Conservation (phyloP, 306 rosid species). For the Corylus americana region DNA sequence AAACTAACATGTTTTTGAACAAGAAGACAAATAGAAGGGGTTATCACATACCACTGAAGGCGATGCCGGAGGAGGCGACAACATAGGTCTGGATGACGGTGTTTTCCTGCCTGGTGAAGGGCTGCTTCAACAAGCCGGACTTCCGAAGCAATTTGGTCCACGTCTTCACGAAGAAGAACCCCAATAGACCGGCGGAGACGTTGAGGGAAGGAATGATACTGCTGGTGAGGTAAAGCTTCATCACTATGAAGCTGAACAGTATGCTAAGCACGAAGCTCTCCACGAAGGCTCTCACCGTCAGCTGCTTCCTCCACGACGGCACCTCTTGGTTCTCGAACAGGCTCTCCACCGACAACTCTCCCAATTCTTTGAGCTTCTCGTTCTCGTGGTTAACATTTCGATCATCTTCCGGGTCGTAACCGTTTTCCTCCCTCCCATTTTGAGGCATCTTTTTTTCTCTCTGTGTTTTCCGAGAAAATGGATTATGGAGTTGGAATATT, state of each 20-base stretch:
- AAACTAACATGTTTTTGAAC: too few relatives aligned
- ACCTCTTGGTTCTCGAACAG: constrained; percentile 42
- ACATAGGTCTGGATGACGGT: constrained; percentile 64
- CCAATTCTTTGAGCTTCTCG: constrained; percentile 24
- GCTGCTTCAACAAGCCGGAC: constrained; percentile 41
- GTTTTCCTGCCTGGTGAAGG: constrained; percentile 62
- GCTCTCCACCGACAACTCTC: constrained; percentile 43
- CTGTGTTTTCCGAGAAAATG: background rate
- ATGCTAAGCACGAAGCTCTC: constrained; percentile 48
- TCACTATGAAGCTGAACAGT: constrained; percentile 51
- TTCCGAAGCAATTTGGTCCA: constrained; percentile 52
- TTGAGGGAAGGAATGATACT: constrained; percentile 61
- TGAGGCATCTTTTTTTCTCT: constrained; percentile 28
- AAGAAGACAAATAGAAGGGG: too few relatives aligned
- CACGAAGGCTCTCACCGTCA: constrained; percentile 51
- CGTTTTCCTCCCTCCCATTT: constrained; percentile 25
- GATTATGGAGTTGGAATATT: too few relatives aligned
- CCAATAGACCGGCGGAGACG: constrained; percentile 57
- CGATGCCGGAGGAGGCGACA: constrained; percentile 62
- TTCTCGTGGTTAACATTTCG: constrained; percentile 7
- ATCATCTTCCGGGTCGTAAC: constrained; percentile 24
- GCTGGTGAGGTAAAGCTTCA: constrained; percentile 58
- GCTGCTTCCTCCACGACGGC: constrained; percentile 54
- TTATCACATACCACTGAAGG: constrained; percentile 47
- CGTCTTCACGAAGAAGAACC: constrained; percentile 52